Conservation (phyloP, 257 asterid genomes). For the Nicotiana paniculata region DNA sequence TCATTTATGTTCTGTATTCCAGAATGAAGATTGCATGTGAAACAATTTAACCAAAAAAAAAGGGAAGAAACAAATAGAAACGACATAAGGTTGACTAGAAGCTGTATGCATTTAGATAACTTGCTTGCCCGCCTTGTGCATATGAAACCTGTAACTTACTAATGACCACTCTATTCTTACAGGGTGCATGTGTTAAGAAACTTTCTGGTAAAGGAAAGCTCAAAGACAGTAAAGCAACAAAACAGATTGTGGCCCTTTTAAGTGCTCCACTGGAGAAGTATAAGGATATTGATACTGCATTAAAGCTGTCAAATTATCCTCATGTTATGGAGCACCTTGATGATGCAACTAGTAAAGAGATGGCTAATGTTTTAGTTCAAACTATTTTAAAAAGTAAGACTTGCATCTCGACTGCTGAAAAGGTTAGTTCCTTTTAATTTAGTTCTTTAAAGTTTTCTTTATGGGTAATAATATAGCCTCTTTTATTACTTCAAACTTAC, state of each 20-base stretch:
- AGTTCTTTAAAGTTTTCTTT: constrained; percentile 11
- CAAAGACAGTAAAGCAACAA: constrained; percentile 77
- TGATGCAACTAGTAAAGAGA: constrained; percentile 76
- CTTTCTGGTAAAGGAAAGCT: constrained; percentile 86
- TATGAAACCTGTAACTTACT: background rate
- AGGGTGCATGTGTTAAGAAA: constrained; percentile 88
- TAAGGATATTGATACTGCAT: constrained; percentile 87
- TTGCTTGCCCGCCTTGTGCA: background rate
- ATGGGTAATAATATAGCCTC: background rate
- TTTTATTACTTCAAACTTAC: constrained; percentile 20
- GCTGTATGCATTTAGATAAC: background rate
- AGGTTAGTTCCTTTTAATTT: constrained; percentile 39
- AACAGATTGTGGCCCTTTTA: constrained; percentile 84
- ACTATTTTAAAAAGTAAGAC: constrained; percentile 76
- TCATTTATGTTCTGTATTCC: background rate
- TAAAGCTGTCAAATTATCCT: constrained; percentile 89
- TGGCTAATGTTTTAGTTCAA: constrained; percentile 87
- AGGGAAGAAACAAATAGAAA: background rate
- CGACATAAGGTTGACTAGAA: background rate
- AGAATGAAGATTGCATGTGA: background rate
- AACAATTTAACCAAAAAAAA: background rate
- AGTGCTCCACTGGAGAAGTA: constrained; percentile 97
- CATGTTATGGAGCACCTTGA: constrained; percentile 79
- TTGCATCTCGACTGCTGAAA: constrained; percentile 74
- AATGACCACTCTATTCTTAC: constrained; percentile 10